Percentiles rank a stretch among this genome's conserved stretches.
These are phyloP conservation scores for Primulina huaijiensis DNA, from an alignment of 257 asterid genomes.

Conservation along the genomic window DNA sequence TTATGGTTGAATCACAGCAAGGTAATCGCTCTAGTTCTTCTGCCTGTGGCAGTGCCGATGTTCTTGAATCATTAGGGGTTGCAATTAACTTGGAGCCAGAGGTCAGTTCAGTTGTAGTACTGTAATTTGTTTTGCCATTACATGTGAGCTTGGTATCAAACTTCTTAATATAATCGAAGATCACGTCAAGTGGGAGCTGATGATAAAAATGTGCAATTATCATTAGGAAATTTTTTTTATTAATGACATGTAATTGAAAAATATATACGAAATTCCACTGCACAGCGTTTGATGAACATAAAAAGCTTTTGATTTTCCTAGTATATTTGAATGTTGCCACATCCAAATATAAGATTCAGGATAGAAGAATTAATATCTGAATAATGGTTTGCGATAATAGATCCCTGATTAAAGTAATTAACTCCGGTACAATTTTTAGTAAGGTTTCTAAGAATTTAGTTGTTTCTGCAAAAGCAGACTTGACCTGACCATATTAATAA, in stretches of 20 bases:
- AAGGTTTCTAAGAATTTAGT: too few relatives aligned
- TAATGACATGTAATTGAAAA: neutral
- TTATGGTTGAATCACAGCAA: slow-evolving; percentile 53
- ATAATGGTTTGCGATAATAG: neutral
- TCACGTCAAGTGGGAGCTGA: neutral
- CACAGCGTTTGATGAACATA: neutral
- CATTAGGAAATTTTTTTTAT: neutral
- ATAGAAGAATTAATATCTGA: neutral
- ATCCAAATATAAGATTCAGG: neutral
- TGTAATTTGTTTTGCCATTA: neutral
- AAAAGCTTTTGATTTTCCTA: neutral
- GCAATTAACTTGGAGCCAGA: slow-evolving; percentile 80
- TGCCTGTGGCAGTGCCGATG: slow-evolving; percentile 99
- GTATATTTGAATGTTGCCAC: neutral
- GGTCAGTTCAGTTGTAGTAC: slow-evolving; percentile 41
- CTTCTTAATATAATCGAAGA: neutral
- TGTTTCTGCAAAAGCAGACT: neutral
- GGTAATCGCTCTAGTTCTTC: slow-evolving; percentile 96
- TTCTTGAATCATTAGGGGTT: slow-evolving; percentile 80
- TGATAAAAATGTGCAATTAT: too few relatives aligned
- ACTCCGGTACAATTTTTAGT: neutral
- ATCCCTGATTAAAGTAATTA: neutral
- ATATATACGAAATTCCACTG: neutral
- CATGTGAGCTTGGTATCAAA: neutral
- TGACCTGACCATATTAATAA: neutral